Evolutionary conservation across 148 eudicot species (phyloP).

Genomic region (Amaranthus palmeri): DNA sequence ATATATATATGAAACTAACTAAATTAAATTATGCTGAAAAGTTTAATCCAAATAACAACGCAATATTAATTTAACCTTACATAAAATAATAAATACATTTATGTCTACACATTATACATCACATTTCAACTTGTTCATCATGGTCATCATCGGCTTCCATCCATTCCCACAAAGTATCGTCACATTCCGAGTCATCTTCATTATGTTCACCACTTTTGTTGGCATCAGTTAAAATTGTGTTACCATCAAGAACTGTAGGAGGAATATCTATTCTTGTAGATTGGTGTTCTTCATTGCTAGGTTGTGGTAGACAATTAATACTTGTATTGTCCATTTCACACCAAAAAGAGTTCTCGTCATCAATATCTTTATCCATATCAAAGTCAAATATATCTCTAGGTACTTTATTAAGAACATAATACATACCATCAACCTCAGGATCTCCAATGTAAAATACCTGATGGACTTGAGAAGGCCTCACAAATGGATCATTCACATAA

Average conservation of each 20-base stretch:
- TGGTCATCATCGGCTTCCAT: neutral
- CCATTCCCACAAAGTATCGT: conserved; percentile 18
- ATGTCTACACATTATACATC: too few species aligned
- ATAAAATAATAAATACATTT: too few species aligned
- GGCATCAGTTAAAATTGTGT: neutral
- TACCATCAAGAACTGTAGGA: too few species aligned
- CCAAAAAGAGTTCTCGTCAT: neutral
- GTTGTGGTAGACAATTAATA: neutral
- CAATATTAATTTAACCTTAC: too few species aligned
- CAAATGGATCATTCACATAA: conserved; percentile 12
- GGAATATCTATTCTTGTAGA: too few species aligned
- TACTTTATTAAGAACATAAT: conserved; percentile 13
- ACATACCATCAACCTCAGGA: neutral
- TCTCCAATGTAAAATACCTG: conserved; percentile 17
- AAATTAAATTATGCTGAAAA: neutral
- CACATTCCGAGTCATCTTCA: conserved; percentile 1
- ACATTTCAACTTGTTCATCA: neutral
- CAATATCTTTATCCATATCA: neutral
- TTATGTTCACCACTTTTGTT: neutral
- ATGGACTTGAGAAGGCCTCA: conserved; percentile 17
- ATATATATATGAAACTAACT: too few species aligned
- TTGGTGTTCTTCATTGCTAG: too few species aligned
- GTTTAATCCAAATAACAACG: neutral
- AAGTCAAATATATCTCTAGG: conserved; percentile 9
- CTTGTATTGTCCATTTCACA: neutral